Conservation (phyloP, 2,329 filamentous ascomycete species). For the Colletotrichum navitas region DNA sequence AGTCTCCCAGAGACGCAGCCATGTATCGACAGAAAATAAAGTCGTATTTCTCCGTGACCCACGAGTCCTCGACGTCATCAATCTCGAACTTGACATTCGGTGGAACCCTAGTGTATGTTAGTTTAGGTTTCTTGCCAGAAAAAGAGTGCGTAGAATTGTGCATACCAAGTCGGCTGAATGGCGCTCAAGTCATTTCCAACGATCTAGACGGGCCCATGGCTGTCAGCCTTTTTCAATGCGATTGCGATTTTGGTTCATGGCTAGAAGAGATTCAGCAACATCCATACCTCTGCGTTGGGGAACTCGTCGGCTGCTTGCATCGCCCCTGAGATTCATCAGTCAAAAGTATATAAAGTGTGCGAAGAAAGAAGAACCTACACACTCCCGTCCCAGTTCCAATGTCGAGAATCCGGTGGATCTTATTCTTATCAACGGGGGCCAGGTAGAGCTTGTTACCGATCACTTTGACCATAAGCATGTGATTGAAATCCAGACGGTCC, state of each 20-base stretch:
- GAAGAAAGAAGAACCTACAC: conserved; percentile 52
- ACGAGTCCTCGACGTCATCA: conserved; percentile 70
- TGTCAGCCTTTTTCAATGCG: not conserved
- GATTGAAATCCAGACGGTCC: conserved; percentile 31
- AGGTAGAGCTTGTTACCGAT: conserved; percentile 18
- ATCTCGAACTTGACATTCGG: conserved; percentile 75
- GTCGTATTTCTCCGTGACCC: conserved; percentile 53
- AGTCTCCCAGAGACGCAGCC: conserved; percentile 22
- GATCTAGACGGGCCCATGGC: not conserved
- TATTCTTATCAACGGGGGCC: conserved; percentile 25
- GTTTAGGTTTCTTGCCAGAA: not conserved
- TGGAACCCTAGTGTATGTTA: conserved; percentile 58
- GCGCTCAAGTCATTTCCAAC: conserved; percentile 39
- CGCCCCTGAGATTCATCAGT: conserved; percentile 12
- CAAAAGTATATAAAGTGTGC: too few species aligned
- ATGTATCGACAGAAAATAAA: conserved; percentile 48
- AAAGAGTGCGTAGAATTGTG: too few species aligned
- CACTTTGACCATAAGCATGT: conserved; percentile 20
- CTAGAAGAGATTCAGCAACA: too few species aligned
- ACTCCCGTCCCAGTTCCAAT: conserved; percentile 73
- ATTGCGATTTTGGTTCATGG: not conserved
- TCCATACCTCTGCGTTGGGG: conserved; percentile 17
- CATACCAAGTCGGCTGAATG: conserved; percentile 27
- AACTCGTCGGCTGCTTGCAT: conserved; percentile 28
- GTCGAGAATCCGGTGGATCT: conserved; percentile 61